Evolutionary conservation across 768 basidiomycete species (phyloP).

Genomic region (Asterophora parasitica): DNA sequence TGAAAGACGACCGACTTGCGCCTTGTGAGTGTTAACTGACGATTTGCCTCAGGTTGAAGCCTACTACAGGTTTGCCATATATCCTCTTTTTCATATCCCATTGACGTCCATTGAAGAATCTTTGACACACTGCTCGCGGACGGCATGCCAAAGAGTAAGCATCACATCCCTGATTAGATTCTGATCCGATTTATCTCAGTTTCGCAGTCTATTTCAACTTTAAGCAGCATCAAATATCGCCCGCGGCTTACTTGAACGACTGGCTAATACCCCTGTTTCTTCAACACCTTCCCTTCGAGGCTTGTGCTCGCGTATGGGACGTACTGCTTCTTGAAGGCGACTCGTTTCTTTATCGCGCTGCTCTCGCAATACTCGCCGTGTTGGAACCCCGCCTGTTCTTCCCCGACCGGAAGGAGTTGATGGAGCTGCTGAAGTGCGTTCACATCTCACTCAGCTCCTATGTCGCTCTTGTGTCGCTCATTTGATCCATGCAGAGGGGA

Average conservation of each 20-base stretch:
- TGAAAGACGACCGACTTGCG: conserved; percentile 15
- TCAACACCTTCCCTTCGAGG: conserved; percentile 87
- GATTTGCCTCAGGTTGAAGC: conserved; percentile 65
- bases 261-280: conserved; percentile 83
- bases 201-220: conserved; percentile 85
- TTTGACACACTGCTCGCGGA: conserved; percentile 91
- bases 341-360: conserved; percentile 80
- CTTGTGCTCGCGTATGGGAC: conserved; percentile 87
- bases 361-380: conserved; percentile 77
- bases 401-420: conserved; percentile 72
- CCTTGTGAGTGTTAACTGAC: conserved; percentile 2
- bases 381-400: conserved; percentile 86
- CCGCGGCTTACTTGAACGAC: conserved; percentile 73
- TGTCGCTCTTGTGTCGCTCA: not conserved
- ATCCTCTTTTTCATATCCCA: not conserved
- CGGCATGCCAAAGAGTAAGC: conserved; percentile 86
- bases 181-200: not conserved
- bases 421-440: conserved; percentile 70
- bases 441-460: conserved; percentile 3
- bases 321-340: conserved; percentile 85
- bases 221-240: conserved; percentile 88
- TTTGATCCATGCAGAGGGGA: conserved; percentile 53
- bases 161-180: not conserved
- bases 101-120: conserved; percentile 46
- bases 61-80: conserved; percentile 68